Conservation (phyloP, 371 early-diverging fungal genomes). For the Mucor saturninus region DNA sequence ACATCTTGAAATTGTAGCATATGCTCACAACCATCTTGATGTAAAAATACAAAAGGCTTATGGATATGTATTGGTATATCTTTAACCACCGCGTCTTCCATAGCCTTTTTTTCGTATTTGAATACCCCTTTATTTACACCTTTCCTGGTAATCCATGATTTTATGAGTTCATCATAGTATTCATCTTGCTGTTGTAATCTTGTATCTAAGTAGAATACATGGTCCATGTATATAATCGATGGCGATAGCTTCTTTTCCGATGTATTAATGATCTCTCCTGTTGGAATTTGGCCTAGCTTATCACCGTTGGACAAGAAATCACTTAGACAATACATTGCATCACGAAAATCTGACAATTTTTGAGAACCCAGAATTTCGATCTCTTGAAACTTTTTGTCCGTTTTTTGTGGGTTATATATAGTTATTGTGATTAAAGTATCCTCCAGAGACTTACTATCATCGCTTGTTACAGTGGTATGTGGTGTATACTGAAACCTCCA, state of each 20-base stretch:
- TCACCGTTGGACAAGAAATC: conserved; percentile 27
- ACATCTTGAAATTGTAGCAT: conserved; percentile 68
- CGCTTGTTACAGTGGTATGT: not conserved
- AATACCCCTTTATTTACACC: conserved; percentile 18
- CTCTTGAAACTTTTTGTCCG: conserved; percentile 41
- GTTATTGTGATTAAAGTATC: conserved; percentile 31
- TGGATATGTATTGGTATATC: conserved; percentile 62
- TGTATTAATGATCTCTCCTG: conserved; percentile 25
- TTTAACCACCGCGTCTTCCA: conserved; percentile 60
- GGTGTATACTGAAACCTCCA: conserved; percentile 1
- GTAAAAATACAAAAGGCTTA: conserved; percentile 70
- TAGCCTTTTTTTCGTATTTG: conserved; percentile 33
- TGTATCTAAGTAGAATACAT: conserved; percentile 52
- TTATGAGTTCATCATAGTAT: conserved; percentile 6
- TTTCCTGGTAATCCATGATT: conserved; percentile 17
- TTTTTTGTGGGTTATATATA: conserved; percentile 36
- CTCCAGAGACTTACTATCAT: not conserved
- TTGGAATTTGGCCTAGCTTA: conserved; percentile 6
- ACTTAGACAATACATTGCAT: conserved; percentile 49
- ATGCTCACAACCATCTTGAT: conserved; percentile 80
- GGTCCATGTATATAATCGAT: conserved; percentile 51
- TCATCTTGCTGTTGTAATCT: conserved; percentile 21
- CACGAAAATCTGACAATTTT: conserved; percentile 46
- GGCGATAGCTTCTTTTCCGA: conserved; percentile 29
- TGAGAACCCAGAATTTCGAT: conserved; percentile 55